Evolutionary conservation across 345 rosid genomes (phyloP).

Genomic region (Citrus hindsii): DNA sequence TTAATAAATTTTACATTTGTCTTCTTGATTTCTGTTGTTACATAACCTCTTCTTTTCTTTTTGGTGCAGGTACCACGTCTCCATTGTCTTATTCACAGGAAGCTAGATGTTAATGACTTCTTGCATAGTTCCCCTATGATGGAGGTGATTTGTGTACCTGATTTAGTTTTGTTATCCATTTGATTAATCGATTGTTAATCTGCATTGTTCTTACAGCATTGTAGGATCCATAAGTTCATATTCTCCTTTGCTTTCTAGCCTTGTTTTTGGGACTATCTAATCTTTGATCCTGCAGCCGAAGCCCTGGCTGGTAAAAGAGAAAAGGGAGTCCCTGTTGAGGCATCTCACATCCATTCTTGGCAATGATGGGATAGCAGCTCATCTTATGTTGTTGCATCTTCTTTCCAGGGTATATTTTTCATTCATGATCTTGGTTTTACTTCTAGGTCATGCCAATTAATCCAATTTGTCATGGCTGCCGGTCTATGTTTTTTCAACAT

Average conservation of each 20-base stretch:
- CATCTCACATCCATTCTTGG: conserved; percentile 75
- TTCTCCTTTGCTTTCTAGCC: background rate
- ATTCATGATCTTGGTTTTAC: background rate
- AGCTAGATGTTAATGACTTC: conserved; percentile 65
- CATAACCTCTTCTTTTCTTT: background rate
- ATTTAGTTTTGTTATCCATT: background rate
- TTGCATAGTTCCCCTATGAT: conserved; percentile 37
- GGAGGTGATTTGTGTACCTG: conserved; percentile 46
- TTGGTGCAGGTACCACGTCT: conserved; percentile 71
- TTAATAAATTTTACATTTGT: background rate
- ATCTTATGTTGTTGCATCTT: conserved; percentile 72
- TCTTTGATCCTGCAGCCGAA: conserved; percentile 45
- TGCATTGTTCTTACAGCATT: background rate
- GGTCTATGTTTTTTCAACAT: background rate
- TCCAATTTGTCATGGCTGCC: background rate
- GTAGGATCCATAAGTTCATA: background rate
- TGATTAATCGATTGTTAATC: background rate
- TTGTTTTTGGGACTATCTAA: background rate
- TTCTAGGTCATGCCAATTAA: background rate
- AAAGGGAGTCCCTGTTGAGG: conserved; percentile 58
- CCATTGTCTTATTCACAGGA: conserved; percentile 79
- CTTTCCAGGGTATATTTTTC: conserved; percentile 57
- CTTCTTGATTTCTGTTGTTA: background rate
- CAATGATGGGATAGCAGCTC: conserved; percentile 73
- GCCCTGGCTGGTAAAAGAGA: conserved; percentile 49